Base-by-base conservation (phyloP, 2,329 filamentous ascomycete genomes). In the Fusarium paranaense region DNA sequence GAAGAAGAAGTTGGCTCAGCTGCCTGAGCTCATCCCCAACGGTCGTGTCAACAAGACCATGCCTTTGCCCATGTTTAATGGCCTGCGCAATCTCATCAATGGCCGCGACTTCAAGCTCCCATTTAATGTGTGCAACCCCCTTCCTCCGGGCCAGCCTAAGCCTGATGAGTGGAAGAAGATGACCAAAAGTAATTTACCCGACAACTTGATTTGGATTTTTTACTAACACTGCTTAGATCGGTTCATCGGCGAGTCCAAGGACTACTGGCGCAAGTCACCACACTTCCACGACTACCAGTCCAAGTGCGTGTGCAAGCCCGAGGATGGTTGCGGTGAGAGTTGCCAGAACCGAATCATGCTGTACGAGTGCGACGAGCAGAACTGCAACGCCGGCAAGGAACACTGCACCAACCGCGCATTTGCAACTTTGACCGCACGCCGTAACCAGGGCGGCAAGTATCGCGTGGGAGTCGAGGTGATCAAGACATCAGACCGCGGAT, bases 331-430 rank as follows among this genome's bases (percentile, higher is more conserved):
- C 79, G 94, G 91, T 72, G 95, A 98, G 72, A 89, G 93, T 78
- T 99, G 97, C 83, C 94, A 98, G 80, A 99, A 99, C 82, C 89
- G 95, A 71, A 95, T 95, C 82, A 98, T 98, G 95, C 91, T 97
- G 65, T 98, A 98, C 82, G 97, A 99, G 84, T 99, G 97, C 81
- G 95, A 98, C 81, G 90, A 93, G 56, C 92, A 89, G 66, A 99
- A 98, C 81, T 99, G 97, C 86, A 93, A 92, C 67, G 86, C 96
- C 18, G 93, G 93, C 45, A 87, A 90, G n/a, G 88, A 90, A 22
- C 80, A 87, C 58, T 99, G 97, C 82, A 91, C 90, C 30, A 99
- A 99, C 81, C 94, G 97, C 32, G 93, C 93, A 25, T 99, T 99
- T 83, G 91, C 94, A 33, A 90, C 93, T 70, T 87, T 99, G 45